Base-by-base conservation (phyloP, 352 stramenopile species). In the Elongisporangium undulatum region DNA sequence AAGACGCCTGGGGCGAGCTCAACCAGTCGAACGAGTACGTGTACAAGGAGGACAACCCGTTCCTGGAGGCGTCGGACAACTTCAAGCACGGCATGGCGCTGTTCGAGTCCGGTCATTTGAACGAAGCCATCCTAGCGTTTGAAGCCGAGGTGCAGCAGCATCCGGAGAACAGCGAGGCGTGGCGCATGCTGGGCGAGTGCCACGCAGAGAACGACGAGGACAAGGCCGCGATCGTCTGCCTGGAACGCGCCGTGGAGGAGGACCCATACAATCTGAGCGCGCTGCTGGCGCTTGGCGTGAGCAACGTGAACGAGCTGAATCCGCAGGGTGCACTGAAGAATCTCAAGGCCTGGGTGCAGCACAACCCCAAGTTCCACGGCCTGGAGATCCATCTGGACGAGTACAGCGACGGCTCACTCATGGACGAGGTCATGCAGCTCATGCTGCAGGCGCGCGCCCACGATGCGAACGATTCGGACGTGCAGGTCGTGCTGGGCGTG, bases 161-260 rank as follows among this genome's bases (percentile, higher is more conserved):
- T 62, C 66, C 88, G 2, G 91, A 98, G 63, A 97, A 98, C 61
- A 94, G 94, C 53, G 87, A 97, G 59, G 94, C 94, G 29, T 98
- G 96, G 94, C 82, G 83, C 17, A 97, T 98, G 91, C 75, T 98
- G 8, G 95, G 94, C 50, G 79, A 92, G 59, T 98, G 88, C 64
- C 95, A 99, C 68, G 94, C 94, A 13, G 96, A 99, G 72, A 98
- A 98, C 64, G 96, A 99, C 69, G 82, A 97, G 59, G 96, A 99
- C 77, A 90, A 94, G 63, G 90, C 91, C 64, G 96, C 95, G 20
- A 99, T 99, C 60, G 75, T 90, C 53, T 99, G 96, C 62, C 78
- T 98, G 23, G 90, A 98, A 63, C 87, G 90, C 12, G 87, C 92
- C 9, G 87, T 99, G 7, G 95, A 98, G 51, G 80, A 96, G 53